phyloP scores from a whole-genome alignment of 1,284 basidiomycete species.

The Cutaneotrichosporon sp. region DNA sequence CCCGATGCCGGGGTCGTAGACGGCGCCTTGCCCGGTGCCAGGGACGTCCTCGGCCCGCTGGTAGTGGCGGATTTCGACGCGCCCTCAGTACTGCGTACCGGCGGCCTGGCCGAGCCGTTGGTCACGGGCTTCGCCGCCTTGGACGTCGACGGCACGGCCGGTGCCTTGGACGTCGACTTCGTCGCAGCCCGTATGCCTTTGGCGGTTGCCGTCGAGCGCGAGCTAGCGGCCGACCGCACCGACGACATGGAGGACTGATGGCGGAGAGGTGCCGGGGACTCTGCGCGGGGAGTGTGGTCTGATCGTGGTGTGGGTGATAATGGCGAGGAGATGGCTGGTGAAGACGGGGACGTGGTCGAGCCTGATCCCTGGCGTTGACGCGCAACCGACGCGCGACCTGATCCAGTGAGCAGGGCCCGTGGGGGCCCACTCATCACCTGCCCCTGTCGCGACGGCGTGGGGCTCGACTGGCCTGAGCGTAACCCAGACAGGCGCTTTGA shows the following conservation, averaged over 20 bases:
- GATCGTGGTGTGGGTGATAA: background rate
- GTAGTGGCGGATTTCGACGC: background rate
- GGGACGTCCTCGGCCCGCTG: too few relatives aligned
- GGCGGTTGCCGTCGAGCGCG: background rate
- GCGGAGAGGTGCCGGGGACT: background rate
- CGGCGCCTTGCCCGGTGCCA: too few relatives aligned
- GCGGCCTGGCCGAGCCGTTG: background rate
- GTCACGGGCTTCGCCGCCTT: too few relatives aligned
- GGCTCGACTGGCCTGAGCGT: slow-evolving; percentile 13
- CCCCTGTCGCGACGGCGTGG: slow-evolving; percentile 16
- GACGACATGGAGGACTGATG: slow-evolving; percentile 9
- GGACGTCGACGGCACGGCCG: background rate
- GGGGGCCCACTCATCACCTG: slow-evolving; percentile 23
- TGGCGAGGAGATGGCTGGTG: background rate
- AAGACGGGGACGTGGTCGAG: background rate
- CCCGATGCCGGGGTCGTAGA: too few relatives aligned
- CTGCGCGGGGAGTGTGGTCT: background rate
- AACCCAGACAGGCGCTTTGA: background rate
- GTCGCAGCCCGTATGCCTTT: background rate
- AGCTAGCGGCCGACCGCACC: slow-evolving; percentile 1
- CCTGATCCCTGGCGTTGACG: background rate
- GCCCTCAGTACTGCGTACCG: background rate
- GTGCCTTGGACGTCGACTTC: background rate
- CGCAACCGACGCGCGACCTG: background rate
- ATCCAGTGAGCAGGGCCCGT: slow-evolving; percentile 38